phyloP scores from a whole-genome alignment of 768 basidiomycete species.

The Boletus rex-veris region DNA sequence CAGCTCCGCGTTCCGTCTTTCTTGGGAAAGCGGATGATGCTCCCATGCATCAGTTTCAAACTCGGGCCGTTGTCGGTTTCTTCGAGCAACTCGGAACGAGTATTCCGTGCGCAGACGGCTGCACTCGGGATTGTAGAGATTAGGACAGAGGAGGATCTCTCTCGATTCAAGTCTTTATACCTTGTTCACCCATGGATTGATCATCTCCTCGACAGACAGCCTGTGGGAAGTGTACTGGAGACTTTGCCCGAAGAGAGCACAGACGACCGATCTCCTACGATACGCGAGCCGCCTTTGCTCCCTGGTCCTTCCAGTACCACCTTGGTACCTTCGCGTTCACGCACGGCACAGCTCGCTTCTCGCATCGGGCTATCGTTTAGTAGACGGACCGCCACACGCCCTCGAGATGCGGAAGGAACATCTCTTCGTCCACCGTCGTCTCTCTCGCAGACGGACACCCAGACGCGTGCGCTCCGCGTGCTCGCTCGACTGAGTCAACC shows the following conservation, averaged over 20 bases:
- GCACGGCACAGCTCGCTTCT: neutral
- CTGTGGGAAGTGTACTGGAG: neutral
- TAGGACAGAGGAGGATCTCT: neutral
- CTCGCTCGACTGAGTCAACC: slow-evolving; percentile 3
- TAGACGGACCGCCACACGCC: neutral
- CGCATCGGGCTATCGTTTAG: neutral
- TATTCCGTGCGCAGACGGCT: neutral
- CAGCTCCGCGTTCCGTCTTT: neutral
- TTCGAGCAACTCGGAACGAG: neutral
- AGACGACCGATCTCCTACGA: neutral
- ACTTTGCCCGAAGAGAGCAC: neutral
- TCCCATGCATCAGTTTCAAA: neutral
- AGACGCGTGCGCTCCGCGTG: neutral
- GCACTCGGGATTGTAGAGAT: neutral
- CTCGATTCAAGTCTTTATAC: neutral
- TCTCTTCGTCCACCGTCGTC: neutral
- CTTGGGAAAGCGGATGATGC: neutral
- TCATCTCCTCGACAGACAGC: neutral
- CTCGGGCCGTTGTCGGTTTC: neutral
- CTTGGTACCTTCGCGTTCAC: neutral
- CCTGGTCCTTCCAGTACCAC: neutral
- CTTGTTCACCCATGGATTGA: neutral
- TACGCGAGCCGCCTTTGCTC: neutral
- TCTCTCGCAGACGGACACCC: neutral
- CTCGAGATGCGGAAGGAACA: neutral